Base-by-base conservation (phyloP, 805 yeast genomes). In the Wickerhamomyces subpelliculosus region DNA sequence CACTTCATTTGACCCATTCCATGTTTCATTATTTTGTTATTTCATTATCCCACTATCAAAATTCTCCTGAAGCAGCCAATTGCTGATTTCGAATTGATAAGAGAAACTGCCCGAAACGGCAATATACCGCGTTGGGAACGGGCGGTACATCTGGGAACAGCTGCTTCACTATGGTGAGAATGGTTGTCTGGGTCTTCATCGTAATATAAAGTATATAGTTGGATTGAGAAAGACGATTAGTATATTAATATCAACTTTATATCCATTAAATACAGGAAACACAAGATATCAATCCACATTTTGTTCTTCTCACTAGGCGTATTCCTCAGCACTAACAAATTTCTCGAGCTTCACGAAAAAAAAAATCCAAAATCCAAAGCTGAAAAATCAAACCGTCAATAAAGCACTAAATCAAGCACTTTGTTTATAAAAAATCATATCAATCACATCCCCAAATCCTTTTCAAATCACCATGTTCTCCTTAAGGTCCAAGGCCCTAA, bases 291-390 rank as follows among this genome's bases (percentile, higher is more conserved):
- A n/a, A n/a, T n/a, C n/a, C n/a, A n/a, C n/a, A n/a, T n/a, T n/a
- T n/a, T n/a, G n/a, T n/a, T n/a, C n/a, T n/a, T n/a, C n/a, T n/a
- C n/a, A n/a, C n/a, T n/a, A 14, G 16, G 46, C 30, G 52, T 48
- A 48, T 35, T 13, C 34, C n/a, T 21, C 42, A 38, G 50, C 42
- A 46, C 49, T 48, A 48, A 48, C 41, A 32, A 38, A 37, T 28
- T 6, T 8, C 32, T 5, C 23, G 23, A 20, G 6, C 17, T 13
- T 14, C 16, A 27, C 28, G 35, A 41, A 40, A 39, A 33, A 32
- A 8, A n/a, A 34, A 21, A 27, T 18, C 20, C 18, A 36, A 25
- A 26, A 19, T 27, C 12, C n/a, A 25, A 26, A 20, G 22, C 41
- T 27, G 4, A 10, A 27, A 4, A 27, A 7, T 25, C 26, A n/a